Conservation (phyloP, 2,329 filamentous ascomycete genomes). For the Monosporascus sp. region DNA sequence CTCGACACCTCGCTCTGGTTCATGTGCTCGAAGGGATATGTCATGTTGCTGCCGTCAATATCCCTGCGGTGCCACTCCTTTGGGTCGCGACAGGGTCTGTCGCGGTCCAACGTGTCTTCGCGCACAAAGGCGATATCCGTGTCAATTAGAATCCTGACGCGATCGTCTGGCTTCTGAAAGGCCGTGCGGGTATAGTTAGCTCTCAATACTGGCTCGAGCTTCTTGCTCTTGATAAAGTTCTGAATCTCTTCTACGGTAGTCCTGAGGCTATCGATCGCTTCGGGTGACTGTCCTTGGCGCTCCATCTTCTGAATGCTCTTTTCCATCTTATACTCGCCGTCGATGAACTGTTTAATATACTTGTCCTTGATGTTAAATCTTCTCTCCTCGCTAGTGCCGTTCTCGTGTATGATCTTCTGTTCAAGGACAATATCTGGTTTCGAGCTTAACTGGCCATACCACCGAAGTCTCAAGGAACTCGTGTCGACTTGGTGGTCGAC, state of each 20-base stretch:
- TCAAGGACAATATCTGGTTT: constrained; percentile 80
- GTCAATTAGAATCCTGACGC: constrained; percentile 87
- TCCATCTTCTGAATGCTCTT: constrained; percentile 86
- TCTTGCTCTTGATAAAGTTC: constrained; percentile 68
- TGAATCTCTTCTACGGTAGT: constrained; percentile 72
- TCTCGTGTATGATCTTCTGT: constrained; percentile 78
- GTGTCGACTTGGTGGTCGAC: constrained; percentile 70
- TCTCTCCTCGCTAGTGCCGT: constrained; percentile 71
- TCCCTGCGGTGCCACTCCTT: constrained; percentile 87
- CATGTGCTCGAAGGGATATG: constrained; percentile 81
- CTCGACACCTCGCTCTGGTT: constrained; percentile 86
- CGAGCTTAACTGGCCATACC: constrained; percentile 79
- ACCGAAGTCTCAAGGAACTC: constrained; percentile 78
- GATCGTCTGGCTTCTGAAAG: constrained; percentile 94
- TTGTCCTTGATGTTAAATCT: constrained; percentile 89
- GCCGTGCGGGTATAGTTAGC: constrained; percentile 93
- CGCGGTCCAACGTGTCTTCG: constrained; percentile 68
- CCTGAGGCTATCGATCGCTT: constrained; percentile 65
- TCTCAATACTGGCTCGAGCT: constrained; percentile 77
- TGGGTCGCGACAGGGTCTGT: constrained; percentile 84
- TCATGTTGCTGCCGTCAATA: constrained; percentile 76
- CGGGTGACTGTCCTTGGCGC: constrained; percentile 61
- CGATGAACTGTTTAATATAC: constrained; percentile 81
- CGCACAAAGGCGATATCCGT: constrained; percentile 86
- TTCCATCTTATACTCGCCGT: constrained; percentile 85